These are phyloP conservation scores for Suhomyces maxii DNA, from an alignment of 1,139 yeast species.

Conservation along the genomic window DNA sequence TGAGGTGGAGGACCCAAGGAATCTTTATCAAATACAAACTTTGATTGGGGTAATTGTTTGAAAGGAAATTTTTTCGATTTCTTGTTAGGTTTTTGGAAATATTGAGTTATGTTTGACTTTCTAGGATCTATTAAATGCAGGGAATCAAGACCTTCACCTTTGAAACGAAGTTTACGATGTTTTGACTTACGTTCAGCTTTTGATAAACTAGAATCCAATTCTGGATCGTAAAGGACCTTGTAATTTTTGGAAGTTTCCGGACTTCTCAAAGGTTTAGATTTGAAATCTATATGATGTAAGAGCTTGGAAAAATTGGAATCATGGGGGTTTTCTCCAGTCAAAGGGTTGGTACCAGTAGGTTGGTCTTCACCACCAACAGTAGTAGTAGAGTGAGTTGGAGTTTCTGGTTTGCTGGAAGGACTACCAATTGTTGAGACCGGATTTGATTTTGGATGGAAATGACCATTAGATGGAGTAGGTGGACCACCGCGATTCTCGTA, in stretches of 20 bases:
- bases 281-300: conserved; percentile 32
- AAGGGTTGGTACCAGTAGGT: conserved; percentile 30
- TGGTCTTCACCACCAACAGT: neutral
- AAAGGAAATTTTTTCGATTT: conserved; percentile 45
- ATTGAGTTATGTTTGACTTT: conserved; percentile 26
- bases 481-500: too few relatives aligned
- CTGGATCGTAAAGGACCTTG: conserved; percentile 61
- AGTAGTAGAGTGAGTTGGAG: neutral
- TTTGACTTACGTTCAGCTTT: conserved; percentile 39
- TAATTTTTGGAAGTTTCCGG: conserved; percentile 33
- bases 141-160: conserved; percentile 29
- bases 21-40: conserved; percentile 61
- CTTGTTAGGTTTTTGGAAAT: conserved; percentile 44
- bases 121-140: conserved; percentile 36
- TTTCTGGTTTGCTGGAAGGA: too few relatives aligned
- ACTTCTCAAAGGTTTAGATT: conserved; percentile 13
- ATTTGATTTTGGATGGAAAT: neutral
- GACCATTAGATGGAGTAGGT: too few relatives aligned
- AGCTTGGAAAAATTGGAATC: conserved; percentile 35
- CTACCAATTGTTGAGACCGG: neutral
- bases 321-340: conserved; percentile 32
- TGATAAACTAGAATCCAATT: conserved; percentile 26
- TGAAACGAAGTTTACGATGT: conserved; percentile 37
- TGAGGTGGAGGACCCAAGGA: conserved; percentile 80
- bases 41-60: conserved; percentile 53